phyloP scores from a whole-genome alignment of 2,329 filamentous ascomycete species.

The Botryotinia convoluta region DNA sequence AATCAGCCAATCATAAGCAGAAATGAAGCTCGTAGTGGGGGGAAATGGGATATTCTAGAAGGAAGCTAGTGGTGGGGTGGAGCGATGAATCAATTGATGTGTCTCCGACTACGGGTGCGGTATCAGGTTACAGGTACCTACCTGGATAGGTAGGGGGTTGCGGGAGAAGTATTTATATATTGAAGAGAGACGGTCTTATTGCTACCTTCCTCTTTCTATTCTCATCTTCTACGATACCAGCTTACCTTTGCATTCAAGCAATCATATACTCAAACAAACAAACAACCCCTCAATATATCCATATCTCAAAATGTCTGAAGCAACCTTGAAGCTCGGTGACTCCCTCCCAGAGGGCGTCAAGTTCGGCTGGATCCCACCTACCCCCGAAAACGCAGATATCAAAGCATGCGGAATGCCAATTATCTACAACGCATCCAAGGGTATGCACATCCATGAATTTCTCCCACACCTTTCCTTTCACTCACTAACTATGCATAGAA shows the following conservation, averaged over 20 bases:
- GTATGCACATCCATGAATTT: slow-evolving; percentile 40
- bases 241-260: not conserved
- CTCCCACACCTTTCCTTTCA: not conserved
- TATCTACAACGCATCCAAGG: slow-evolving; percentile 75
- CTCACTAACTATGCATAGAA: slow-evolving; percentile 40
- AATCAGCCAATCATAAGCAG: not conserved
- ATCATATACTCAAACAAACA: not conserved
- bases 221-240: not conserved
- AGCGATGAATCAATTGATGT: not conserved
- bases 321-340: slow-evolving; percentile 63
- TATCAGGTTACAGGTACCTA: not conserved
- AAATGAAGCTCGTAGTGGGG: not conserved
- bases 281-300: slow-evolving; percentile 4
- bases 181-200: not conserved
- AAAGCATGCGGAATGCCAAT: slow-evolving; percentile 75
- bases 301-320: slow-evolving; percentile 26
- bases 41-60: not conserved
- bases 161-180: slow-evolving; percentile 7
- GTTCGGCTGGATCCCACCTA: slow-evolving; percentile 83
- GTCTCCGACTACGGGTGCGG: slow-evolving; percentile 12
- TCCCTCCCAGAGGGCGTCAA: slow-evolving; percentile 75
- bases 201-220: not conserved
- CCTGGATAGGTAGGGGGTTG: not conserved
- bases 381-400: slow-evolving; percentile 64
- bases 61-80: slow-evolving; percentile 7